phyloP scores from a whole-genome alignment of 1,284 basidiomycete genomes.

The Spongiforma sp. region DNA sequence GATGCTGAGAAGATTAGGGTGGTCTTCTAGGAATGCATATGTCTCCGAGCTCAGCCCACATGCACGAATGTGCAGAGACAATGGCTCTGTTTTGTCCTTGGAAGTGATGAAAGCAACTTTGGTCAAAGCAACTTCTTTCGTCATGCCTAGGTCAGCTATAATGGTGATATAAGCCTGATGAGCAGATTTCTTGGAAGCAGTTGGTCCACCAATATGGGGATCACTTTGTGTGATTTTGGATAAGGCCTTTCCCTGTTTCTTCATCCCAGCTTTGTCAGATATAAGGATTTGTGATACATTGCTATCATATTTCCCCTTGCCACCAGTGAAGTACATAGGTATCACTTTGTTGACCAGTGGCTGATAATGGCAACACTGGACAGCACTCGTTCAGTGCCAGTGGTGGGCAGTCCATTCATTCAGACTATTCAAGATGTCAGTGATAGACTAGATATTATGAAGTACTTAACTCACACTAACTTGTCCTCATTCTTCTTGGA shows the following conservation, averaged over 20 bases:
- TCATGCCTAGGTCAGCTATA: neutral
- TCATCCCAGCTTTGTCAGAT: neutral
- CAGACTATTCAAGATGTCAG: neutral
- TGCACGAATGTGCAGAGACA: neutral
- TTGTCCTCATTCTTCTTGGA: neutral
- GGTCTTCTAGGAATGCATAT: neutral
- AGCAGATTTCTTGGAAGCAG: neutral
- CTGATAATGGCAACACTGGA: slow-evolving; percentile 1
- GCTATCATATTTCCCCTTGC: neutral
- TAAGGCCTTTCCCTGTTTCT: neutral
- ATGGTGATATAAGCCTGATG: neutral
- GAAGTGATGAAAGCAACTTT: neutral
- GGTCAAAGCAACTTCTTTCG: neutral
- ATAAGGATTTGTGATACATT: neutral
- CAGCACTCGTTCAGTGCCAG: neutral
- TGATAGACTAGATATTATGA: neutral
- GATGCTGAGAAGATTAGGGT: neutral
- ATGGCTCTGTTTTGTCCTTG: neutral
- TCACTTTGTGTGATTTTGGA: neutral
- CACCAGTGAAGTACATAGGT: neutral
- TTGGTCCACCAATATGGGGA: neutral
- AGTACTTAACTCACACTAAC: neutral
- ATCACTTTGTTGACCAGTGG: neutral
- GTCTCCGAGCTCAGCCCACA: neutral
- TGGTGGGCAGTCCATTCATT: neutral